A percentile compares a stretch with the other conserved stretches of the same genome.
These are phyloP conservation scores for Neonectria magnoliae DNA, from an alignment of 2,329 filamentous ascomycete genomes.

Conservation along the genomic window DNA sequence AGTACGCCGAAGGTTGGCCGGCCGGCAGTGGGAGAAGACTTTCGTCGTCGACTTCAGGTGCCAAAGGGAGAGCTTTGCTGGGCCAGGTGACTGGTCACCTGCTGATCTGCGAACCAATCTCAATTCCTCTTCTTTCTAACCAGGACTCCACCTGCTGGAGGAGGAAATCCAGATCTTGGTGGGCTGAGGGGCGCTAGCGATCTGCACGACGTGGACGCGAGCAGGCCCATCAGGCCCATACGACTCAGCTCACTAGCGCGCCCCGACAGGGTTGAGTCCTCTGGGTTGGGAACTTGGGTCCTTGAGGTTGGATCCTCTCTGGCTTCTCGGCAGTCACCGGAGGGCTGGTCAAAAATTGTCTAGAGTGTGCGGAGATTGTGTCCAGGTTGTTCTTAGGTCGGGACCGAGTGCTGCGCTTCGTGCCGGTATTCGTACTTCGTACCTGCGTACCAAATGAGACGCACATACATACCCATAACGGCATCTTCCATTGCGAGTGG, in stretches of 20 bases:
- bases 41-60: constrained; percentile 10
- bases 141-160: constrained; percentile 33
- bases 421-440: not conserved
- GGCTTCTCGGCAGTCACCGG: constrained; percentile 26
- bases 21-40: constrained; percentile 3
- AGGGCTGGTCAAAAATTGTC: constrained; percentile 12
- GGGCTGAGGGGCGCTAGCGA: constrained; percentile 42
- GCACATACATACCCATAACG: not conserved
- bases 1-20: constrained; percentile 24
- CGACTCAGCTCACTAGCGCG: constrained; percentile 42
- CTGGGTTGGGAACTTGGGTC: not conserved
- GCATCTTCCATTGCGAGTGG: not conserved
- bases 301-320: constrained; percentile 7
- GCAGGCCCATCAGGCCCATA: constrained; percentile 36
- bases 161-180: constrained; percentile 42
- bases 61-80: constrained; percentile 15
- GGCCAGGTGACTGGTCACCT: constrained; percentile 40
- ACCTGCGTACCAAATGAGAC: not conserved
- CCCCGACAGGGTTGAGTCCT: constrained; percentile 16
- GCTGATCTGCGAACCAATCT: constrained; percentile 43
- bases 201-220: constrained; percentile 42
- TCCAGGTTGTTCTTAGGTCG: constrained; percentile 16
- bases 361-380: constrained; percentile 24
- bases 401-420: constrained; percentile 14
- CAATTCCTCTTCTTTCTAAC: constrained; percentile 36